Conservation (phyloP, 148 eudicot genomes). For the Hydrangea macrophylla region DNA sequence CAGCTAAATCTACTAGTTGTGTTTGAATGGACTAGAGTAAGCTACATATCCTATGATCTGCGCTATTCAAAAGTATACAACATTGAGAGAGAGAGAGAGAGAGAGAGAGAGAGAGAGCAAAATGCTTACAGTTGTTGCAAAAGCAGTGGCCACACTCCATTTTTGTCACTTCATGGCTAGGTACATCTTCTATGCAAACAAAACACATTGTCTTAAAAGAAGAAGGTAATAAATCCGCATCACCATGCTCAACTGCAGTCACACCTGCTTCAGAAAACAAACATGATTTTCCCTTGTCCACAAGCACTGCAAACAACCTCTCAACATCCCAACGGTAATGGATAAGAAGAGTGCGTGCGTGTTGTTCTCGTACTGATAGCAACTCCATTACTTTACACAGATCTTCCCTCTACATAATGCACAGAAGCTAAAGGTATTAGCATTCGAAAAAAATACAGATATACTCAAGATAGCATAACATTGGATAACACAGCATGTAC, state of each 20-base stretch:
- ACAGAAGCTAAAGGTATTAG: not conserved
- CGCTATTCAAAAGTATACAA: not conserved
- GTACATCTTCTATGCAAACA: slow-evolving; percentile 63
- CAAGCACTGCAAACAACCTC: slow-evolving; percentile 46
- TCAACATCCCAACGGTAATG: slow-evolving; percentile 76
- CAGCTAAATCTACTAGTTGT: not conserved
- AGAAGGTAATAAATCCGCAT: slow-evolving; percentile 20
- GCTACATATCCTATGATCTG: not conserved
- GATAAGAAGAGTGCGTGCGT: slow-evolving; percentile 71
- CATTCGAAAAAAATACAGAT: not conserved
- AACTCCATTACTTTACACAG: slow-evolving; percentile 70
- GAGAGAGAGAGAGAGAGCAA: not conserved
- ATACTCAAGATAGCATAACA: not conserved
- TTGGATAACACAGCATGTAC: not conserved
- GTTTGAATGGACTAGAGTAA: not conserved
- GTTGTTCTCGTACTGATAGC: slow-evolving; percentile 55
- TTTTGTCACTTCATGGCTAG: slow-evolving; percentile 33
- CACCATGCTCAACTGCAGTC: slow-evolving; percentile 23
- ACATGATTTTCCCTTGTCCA: slow-evolving; percentile 48
- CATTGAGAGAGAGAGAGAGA: not conserved
- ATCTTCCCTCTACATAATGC: slow-evolving; percentile 53
- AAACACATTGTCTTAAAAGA: slow-evolving; percentile 31
- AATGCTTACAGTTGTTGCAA: slow-evolving; percentile 63
- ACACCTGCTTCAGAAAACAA: slow-evolving; percentile 67
- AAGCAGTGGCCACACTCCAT: slow-evolving; percentile 80